phyloP scores from a whole-genome alignment of 2,329 filamentous ascomycete species.

The Fusarium floridanum region DNA sequence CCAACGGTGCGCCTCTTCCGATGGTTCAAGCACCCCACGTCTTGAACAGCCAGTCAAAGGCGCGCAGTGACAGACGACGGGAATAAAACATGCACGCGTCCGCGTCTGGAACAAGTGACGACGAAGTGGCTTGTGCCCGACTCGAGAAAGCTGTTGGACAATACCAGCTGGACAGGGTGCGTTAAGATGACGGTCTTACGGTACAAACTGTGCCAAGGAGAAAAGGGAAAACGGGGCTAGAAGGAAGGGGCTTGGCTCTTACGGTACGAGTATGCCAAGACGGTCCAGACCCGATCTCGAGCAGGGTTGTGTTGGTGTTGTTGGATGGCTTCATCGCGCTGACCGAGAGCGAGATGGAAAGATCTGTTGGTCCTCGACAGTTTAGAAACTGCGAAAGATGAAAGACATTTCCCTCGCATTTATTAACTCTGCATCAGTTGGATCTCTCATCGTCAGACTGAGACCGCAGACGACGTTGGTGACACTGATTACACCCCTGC shows the following conservation, averaged over 20 bases:
- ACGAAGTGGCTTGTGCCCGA: neutral
- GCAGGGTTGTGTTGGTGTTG: neutral
- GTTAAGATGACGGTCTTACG: neutral
- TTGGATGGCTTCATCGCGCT: neutral
- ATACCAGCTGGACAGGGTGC: neutral
- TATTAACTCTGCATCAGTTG: neutral
- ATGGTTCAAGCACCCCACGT: neutral
- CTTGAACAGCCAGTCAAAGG: neutral
- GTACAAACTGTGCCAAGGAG: neutral
- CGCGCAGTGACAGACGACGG: neutral
- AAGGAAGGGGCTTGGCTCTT: neutral
- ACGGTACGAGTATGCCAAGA: neutral
- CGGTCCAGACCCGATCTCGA: neutral
- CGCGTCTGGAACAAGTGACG: neutral
- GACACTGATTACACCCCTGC: neutral
- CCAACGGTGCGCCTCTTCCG: neutral
- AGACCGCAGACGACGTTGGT: neutral
- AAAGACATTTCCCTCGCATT: neutral
- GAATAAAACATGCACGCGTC: neutral
- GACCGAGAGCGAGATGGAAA: neutral
- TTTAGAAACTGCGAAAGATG: neutral
- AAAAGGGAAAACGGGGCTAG: neutral
- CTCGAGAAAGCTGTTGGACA: neutral
- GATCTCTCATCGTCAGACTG: neutral
- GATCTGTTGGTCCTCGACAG: neutral